Evolutionary conservation across 768 basidiomycete genomes (phyloP), one percentile per base, ranked within the genome.

Genomic region (Psilocybe tampanensis): DNA sequence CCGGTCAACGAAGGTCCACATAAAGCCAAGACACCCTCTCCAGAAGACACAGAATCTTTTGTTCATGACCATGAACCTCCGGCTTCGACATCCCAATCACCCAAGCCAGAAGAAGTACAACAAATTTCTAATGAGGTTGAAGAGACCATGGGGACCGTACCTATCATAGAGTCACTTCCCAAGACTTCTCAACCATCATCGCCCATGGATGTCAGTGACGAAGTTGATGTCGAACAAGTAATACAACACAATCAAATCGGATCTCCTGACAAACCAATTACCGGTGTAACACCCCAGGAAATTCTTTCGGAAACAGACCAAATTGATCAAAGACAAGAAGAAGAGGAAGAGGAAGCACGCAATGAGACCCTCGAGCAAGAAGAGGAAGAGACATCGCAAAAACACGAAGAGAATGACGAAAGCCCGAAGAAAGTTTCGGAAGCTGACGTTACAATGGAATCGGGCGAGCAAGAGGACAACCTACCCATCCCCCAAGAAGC

Each of bases 341-440:
- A 60, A 19, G 58, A 62, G 33, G 63, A 60, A 18, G 53, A 60
- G 18, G 58, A 55, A 41, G 33, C n/a, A 6, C 29, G 41, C 12
- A 42, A 58, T 22, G 59, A 61, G 33, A 60, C 60, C 24, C 59
- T 34, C 19, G 63, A 68, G 54, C 63, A 68, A 64, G 65, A 67
- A 55, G 63, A 66, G 33, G 65, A 66, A 34, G 66, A 62, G 44
- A 54, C 44, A 19, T 54, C 61, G 6, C 55, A 56, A 49, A 55
- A 52, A 29, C 55, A 64, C 12, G 45, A 44, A 43, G 48, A 54
- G 17, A 58, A 65, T 26, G 55, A 62, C 19, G 39, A 55, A 12
- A 61, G 54, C 36, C 54, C 56, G 24, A 50, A 53, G 44, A 56
- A 54, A 36, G 44, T 7, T 22, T 34, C 44, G 33, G 57, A 56